Conservation (phyloP, 768 basidiomycete species). For the Trametes coccinea region DNA sequence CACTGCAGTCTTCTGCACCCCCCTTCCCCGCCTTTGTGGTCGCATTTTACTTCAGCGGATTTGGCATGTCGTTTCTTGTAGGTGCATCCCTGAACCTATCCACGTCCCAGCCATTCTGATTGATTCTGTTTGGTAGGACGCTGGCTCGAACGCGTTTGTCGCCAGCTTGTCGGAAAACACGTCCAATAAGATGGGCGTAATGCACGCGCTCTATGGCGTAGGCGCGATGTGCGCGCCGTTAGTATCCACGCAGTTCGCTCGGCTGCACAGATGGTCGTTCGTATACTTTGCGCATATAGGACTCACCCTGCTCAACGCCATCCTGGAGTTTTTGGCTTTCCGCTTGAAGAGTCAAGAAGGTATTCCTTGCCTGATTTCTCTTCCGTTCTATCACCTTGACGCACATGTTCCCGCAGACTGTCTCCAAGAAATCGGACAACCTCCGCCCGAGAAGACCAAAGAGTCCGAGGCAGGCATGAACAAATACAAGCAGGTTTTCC, state of each 20-base stretch:
- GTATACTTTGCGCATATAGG: slow-evolving; percentile 44
- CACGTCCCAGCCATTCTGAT: neutral
- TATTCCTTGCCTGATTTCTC: slow-evolving; percentile 10
- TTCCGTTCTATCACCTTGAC: too few species aligned
- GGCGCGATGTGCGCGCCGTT: slow-evolving; percentile 54
- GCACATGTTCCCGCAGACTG: neutral
- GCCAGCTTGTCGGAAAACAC: slow-evolving; percentile 56
- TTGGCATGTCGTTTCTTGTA: slow-evolving; percentile 39
- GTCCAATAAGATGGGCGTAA: slow-evolving; percentile 55
- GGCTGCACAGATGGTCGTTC: slow-evolving; percentile 37
- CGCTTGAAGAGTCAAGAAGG: slow-evolving; percentile 33
- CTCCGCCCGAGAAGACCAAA: slow-evolving; percentile 26
- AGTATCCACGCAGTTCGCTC: slow-evolving; percentile 52
- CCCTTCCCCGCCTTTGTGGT: slow-evolving; percentile 66
- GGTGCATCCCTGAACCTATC: neutral
- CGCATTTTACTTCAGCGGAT: slow-evolving; percentile 46
- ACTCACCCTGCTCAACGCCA: slow-evolving; percentile 23
- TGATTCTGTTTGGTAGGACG: slow-evolving; percentile 45
- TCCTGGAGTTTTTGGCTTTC: slow-evolving; percentile 26
- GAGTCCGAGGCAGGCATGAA: slow-evolving; percentile 34
- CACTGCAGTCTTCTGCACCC: slow-evolving; percentile 51
- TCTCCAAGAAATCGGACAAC: slow-evolving; percentile 31
- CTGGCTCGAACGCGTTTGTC: slow-evolving; percentile 72
- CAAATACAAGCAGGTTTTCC: slow-evolving; percentile 38
- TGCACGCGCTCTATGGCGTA: slow-evolving; percentile 54